Evolutionary conservation across 306 rosid species (phyloP).

Genomic region (Quercus suber): DNA sequence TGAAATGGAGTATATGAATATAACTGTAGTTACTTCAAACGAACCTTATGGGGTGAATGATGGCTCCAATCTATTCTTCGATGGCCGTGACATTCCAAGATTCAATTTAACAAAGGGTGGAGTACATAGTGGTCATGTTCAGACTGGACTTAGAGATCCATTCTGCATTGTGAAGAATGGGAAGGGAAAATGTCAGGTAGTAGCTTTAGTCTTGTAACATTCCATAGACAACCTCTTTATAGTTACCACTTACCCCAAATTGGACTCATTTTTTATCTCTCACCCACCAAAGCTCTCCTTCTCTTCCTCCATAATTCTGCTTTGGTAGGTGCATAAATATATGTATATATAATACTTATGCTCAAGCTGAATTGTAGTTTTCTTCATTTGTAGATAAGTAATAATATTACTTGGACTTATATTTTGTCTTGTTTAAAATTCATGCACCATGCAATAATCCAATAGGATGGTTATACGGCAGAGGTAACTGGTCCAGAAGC

Average conservation of each 20-base stretch:
- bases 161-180: constrained; percentile 69
- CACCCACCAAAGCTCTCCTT: too few relatives aligned
- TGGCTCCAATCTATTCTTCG: constrained; percentile 83
- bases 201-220: background rate
- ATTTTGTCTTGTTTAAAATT: background rate
- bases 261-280: too few relatives aligned
- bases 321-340: background rate
- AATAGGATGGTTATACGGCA: constrained; percentile 84
- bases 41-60: constrained; percentile 73
- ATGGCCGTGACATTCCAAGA: constrained; percentile 53
- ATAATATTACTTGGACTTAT: background rate
- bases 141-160: constrained; percentile 72
- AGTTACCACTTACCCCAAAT: too few relatives aligned
- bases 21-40: constrained; percentile 84
- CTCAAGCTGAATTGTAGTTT: too few relatives aligned
- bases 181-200: constrained; percentile 78
- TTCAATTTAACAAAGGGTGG: constrained; percentile 60
- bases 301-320: too few relatives aligned
- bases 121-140: constrained; percentile 89
- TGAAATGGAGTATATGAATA: constrained; percentile 78
- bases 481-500: constrained; percentile 60
- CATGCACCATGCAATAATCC: constrained; percentile 10
- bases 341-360: background rate
- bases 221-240: background rate
- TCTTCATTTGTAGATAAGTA: background rate